Base-by-base conservation (phyloP, 2,329 filamentous ascomycete genomes). In the Gyromitra esculenta region DNA sequence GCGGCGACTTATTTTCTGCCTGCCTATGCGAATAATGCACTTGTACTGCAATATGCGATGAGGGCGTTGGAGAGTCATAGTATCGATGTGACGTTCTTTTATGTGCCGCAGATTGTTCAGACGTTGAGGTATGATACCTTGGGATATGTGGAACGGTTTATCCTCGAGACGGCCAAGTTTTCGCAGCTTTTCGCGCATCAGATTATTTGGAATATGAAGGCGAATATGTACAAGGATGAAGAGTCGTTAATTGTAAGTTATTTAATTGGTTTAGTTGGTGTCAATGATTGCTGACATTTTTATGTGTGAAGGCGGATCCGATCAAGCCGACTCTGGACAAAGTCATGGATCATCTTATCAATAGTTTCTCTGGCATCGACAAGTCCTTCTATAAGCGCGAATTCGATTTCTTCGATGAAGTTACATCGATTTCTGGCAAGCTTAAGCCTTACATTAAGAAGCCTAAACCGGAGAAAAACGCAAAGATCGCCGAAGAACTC, bases 121-220 rank as follows among this genome's bases (percentile, higher is more conserved):
- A 92, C 93, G 56, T 87, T 99, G 56, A 91, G 96, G 69, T 97
- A 98, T 81, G 96, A 99, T 86, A 89, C 88, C 11, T 87, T 99
- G 31, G 96, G 96, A 72, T 99, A 99, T 82, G 94, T 97, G 1
- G 94, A 97, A 84, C 89, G 95, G 57, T 99, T 97, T 82, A 98
- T 99, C 71, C 87, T 98, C 15, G 96, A 99, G 85, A 97, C 96
- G 0, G 96, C 94, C 0, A 95, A 96, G 81, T 94, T 97, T 82
- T 98, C 96, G n/a, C 96, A 98, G 83, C 86, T 98, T 7, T 99
- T 99, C 84, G 95, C 96, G 1, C 96, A 99, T 83, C 96, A 99
- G 82, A 98, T 99, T 80, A 99, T 99, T 82, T 99, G 96, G 96
- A 99, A 99, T 83, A 99, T 99, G 91, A 99, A 98, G 83, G 96